Conservation (phyloP, 208 protist species). For the Porcisia hertigi region DNA sequence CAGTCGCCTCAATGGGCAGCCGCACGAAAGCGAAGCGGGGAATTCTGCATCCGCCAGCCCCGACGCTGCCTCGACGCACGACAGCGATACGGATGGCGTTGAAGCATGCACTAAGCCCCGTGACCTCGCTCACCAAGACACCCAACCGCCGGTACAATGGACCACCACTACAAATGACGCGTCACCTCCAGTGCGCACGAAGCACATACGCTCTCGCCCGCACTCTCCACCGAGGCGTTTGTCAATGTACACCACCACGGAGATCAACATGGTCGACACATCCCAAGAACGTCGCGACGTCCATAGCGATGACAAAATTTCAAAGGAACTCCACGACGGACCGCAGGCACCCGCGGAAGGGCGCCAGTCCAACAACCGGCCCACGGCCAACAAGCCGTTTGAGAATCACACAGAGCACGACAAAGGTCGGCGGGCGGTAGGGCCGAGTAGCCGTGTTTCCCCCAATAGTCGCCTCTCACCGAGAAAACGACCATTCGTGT, state of each 20-base stretch:
- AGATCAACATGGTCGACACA: not conserved
- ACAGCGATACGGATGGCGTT: not conserved
- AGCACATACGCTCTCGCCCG: not conserved
- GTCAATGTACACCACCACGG: not conserved
- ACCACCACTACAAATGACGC: not conserved
- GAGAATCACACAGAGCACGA: not conserved
- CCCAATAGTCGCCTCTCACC: conserved; percentile 2
- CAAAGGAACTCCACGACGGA: conserved; percentile 6
- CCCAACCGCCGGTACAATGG: not conserved
- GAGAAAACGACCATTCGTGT: not conserved
- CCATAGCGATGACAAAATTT: not conserved
- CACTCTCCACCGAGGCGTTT: not conserved
- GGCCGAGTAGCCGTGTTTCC: conserved; percentile 1
- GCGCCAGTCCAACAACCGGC: conserved; percentile 1
- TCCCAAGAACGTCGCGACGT: conserved; percentile 3
- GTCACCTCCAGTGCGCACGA: not conserved
- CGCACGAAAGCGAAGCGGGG: not conserved
- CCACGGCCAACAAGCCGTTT: conserved; percentile 7
- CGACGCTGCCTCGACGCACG: not conserved
- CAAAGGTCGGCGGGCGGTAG: not conserved
- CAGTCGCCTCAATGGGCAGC: not conserved
- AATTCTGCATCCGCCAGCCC: not conserved
- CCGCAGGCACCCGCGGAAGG: not conserved
- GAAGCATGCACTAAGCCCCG: not conserved
- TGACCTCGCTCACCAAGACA: not conserved